Conservation (phyloP, 139 green algal genomes). For the Tetraselmis striata region DNA sequence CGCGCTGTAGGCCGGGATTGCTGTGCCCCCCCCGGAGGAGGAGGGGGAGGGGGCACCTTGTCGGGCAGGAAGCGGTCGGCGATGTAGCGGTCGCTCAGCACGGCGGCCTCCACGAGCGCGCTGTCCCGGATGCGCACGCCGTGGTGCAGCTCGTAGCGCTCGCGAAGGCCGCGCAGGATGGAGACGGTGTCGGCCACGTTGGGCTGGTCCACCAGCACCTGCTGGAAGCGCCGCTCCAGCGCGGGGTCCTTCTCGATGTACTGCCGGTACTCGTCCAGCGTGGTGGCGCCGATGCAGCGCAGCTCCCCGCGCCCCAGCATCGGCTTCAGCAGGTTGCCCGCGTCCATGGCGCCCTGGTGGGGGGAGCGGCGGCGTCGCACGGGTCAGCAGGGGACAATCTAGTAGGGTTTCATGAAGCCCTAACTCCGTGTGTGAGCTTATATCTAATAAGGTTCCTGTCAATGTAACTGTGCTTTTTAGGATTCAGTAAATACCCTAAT, state of each 20-base stretch:
- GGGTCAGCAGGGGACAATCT: not conserved
- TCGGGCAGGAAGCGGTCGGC: constrained; percentile 87
- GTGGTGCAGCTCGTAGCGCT: constrained; percentile 97
- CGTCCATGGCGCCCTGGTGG: constrained; percentile 87
- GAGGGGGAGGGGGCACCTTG: too few species aligned
- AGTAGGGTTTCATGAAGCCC: too few species aligned
- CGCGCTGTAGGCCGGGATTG: too few species aligned
- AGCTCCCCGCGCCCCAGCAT: constrained; percentile 92
- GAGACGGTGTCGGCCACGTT: constrained; percentile 88
- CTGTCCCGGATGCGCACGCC: constrained; percentile 91
- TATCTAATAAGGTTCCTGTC: too few species aligned
- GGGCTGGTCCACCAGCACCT: constrained; percentile 92
- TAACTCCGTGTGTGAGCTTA: too few species aligned
- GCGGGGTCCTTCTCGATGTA: constrained; percentile 99
- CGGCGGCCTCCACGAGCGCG: constrained; percentile 91
- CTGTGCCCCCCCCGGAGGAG: too few species aligned
- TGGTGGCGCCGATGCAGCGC: constrained; percentile 95
- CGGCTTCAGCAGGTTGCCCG: constrained; percentile 95
- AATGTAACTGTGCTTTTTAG: too few species aligned
- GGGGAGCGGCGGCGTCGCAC: not conserved
- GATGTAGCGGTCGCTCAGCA: constrained; percentile 93
- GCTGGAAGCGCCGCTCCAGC: constrained; percentile 85
- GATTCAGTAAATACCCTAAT: too few species aligned
- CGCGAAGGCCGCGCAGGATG: constrained; percentile 90
- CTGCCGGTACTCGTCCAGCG: constrained; percentile 96